These are phyloP conservation scores for Stropharia rugosoannulata DNA, from an alignment of 768 basidiomycete genomes.

Conservation along the genomic window DNA sequence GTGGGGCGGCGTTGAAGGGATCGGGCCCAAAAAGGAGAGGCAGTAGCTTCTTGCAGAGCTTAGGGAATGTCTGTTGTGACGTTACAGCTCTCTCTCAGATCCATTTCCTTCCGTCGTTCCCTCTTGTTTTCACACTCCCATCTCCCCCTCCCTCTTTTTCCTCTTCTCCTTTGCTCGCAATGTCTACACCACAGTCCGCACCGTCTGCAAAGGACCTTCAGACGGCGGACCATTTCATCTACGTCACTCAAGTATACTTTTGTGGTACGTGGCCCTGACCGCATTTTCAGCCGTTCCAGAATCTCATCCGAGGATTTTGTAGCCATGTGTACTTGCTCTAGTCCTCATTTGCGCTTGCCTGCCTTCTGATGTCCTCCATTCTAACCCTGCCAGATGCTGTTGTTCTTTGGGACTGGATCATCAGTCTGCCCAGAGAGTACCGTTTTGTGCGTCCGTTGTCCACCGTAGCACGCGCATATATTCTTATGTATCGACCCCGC, in stretches of 20 bases:
- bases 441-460: constrained; percentile 53
- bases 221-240: constrained; percentile 75
- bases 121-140: constrained; percentile 40
- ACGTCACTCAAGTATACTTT: constrained; percentile 81
- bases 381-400: constrained; percentile 59
- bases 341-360: constrained; percentile 22
- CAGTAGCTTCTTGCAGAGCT: constrained; percentile 45
- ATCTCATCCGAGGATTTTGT: constrained; percentile 30
- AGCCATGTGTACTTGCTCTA: constrained; percentile 67
- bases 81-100: constrained; percentile 25
- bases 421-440: constrained; percentile 75
- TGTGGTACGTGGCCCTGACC: constrained; percentile 60
- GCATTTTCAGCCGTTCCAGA: constrained; percentile 17
- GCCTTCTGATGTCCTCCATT: constrained; percentile 26
- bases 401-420: constrained; percentile 84
- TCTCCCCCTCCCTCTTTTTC: constrained; percentile 23
- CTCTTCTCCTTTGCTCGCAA: constrained; percentile 20
- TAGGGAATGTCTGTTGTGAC: constrained; percentile 46
- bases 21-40: constrained; percentile 30
- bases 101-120: constrained; percentile 24
- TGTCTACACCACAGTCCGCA: constrained; percentile 24
- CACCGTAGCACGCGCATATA: constrained; percentile 16
- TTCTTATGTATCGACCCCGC: constrained; percentile 18
- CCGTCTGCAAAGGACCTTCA: constrained; percentile 39
- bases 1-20: constrained; percentile 20